Base-by-base conservation (phyloP, 352 stramenopile species). In the Pythium aphanidermatum region DNA sequence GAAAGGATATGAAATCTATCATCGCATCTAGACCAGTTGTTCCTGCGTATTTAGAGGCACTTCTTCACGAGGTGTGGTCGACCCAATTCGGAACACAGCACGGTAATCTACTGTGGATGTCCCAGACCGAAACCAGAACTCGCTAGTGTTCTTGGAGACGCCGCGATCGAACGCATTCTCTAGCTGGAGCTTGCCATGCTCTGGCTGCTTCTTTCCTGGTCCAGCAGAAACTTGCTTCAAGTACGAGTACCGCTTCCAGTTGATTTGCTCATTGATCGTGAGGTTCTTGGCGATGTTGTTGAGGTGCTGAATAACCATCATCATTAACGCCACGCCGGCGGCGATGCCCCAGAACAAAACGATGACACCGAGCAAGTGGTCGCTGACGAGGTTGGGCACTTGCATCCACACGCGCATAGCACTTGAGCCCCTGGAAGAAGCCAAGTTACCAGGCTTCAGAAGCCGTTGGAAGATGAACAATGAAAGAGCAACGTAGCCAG, bases 261-360 rank as follows among this genome's bases (percentile, higher is more conserved):
- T 90, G 60, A 90, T 88, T 44, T 74, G 53, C 57, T 92, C 80
- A 46, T 92, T 92, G 33, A 92, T 70, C 3, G 80, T 92, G 25
- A 90, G 21, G 34, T 92, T 92, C 50, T 68, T 65, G 16, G 57
- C 48, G 7, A 89, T 68, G 49, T 85, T 84, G 27, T 58, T 63
- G 12, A 86, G 17, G 41, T 92, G 79, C 52, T 88, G 70, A 27
- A 67, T 58, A n/a, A 71, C 36, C 73, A 92, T 84, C 47, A 81
- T 70, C 6, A 44, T 48, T 7, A 89, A 55, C 13, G 68, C 77
- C 17, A 63, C 46, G 29, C 79, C 59, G n/a, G 66, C 65, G 30
- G 77, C 45, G 1, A 68, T 20, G 10, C 53, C 65, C 79, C 76
- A 89, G 14, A 75, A 8, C 8, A 87, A 31, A 12, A 92, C 74